These are phyloP conservation scores for Lablab purpureus DNA, from an alignment of 306 rosid species.

Conservation along the genomic window DNA sequence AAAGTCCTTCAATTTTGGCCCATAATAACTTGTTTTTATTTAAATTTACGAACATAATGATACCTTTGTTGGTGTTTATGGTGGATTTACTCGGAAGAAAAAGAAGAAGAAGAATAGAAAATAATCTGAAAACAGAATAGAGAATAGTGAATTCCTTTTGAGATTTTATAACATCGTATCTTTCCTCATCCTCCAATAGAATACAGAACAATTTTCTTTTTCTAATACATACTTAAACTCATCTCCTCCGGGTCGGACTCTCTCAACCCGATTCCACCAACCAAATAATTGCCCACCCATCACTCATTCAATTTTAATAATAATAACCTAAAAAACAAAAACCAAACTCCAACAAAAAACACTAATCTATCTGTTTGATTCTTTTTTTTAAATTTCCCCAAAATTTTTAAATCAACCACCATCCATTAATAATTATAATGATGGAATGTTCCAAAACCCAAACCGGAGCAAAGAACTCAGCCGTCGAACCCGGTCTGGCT, in stretches of 20 bases:
- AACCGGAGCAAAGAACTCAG: conserved; percentile 13
- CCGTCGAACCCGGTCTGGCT: conserved; percentile 96
- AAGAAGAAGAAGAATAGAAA: too few relatives aligned
- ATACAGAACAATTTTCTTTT: conserved; percentile 13
- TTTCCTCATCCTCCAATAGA: not conserved
- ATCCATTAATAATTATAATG: not conserved
- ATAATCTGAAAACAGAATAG: too few relatives aligned
- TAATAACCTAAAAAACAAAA: not conserved
- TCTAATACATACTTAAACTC: conserved; percentile 49
- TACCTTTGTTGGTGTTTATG: too few relatives aligned
- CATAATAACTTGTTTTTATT: too few relatives aligned
- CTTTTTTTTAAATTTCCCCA: not conserved
- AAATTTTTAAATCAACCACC: conserved; percentile 28
- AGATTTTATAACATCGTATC: not conserved
- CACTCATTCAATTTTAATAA: conserved; percentile 26
- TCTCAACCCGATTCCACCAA: conserved; percentile 36
- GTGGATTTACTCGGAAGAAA: too few relatives aligned
- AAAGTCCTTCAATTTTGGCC: too few relatives aligned
- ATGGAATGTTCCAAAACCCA: not conserved
- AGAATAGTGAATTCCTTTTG: not conserved
- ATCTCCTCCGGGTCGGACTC: conserved; percentile 46
- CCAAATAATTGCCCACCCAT: conserved; percentile 53
- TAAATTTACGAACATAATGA: too few relatives aligned
- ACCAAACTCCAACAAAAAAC: not conserved
- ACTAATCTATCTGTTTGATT: not conserved